These are phyloP conservation scores for Pythium dissotocum DNA, from an alignment of 352 stramenopile species.

Conservation along the genomic window DNA sequence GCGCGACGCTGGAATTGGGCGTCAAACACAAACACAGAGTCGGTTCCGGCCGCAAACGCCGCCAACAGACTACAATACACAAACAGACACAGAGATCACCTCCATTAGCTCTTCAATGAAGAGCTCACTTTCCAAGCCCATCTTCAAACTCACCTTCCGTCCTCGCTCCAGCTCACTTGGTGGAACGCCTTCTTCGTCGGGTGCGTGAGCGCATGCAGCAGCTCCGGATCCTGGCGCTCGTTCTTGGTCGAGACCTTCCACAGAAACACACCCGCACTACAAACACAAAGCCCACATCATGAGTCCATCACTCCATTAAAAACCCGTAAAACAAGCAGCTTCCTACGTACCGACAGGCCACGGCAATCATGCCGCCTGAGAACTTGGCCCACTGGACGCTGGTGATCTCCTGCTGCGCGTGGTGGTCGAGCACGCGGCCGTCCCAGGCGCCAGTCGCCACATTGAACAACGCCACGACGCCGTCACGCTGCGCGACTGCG, in stretches of 20 bases:
- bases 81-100: neutral
- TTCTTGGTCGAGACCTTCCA: conserved; percentile 64
- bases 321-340: neutral
- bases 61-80: conserved; percentile 46
- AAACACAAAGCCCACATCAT: conserved; percentile 1
- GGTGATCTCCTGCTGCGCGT: conserved; percentile 52
- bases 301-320: neutral
- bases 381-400: conserved; percentile 65
- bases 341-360: conserved; percentile 51
- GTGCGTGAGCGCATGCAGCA: conserved; percentile 64
- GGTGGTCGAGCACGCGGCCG: conserved; percentile 58
- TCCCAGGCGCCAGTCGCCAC: conserved; percentile 59
- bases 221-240: conserved; percentile 43
- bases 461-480: conserved; percentile 70
- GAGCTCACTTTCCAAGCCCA: too few species aligned
- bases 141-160: conserved; percentile 41
- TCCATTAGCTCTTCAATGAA: neutral
- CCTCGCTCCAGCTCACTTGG: conserved; percentile 68
- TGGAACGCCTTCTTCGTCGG: conserved; percentile 48
- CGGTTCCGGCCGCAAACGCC: conserved; percentile 46
- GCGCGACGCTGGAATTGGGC: conserved; percentile 51
- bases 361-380: conserved; percentile 58
- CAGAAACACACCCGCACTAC: conserved; percentile 57
- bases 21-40: conserved; percentile 63
- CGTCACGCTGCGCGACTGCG: conserved; percentile 69